Evolutionary conservation across 192 early-diverging fungal genomes (phyloP).

Genomic region (Kickxella alabastrina): DNA sequence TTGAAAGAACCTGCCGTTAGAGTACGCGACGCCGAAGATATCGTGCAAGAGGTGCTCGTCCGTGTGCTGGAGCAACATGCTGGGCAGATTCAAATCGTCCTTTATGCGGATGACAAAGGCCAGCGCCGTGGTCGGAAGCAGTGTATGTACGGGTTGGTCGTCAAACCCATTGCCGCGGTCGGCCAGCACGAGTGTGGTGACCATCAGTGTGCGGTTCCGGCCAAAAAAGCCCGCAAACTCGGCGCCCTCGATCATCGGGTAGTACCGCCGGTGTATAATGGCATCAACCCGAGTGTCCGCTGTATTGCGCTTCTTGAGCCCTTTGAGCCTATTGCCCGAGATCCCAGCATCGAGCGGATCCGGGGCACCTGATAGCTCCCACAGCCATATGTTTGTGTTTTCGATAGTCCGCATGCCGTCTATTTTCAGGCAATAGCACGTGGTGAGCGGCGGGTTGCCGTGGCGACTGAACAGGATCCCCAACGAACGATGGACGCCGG

Average conservation of each 20-base stretch:
- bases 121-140: conserved; percentile 30
- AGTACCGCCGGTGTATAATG: conserved; percentile 44
- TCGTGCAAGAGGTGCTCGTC: conserved; percentile 24
- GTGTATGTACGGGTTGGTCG: conserved; percentile 16
- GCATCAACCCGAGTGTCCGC: conserved; percentile 21
- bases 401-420: conserved; percentile 13
- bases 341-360: conserved; percentile 2
- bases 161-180: conserved; percentile 19
- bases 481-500: conserved; percentile 18
- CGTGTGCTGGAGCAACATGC: conserved; percentile 7
- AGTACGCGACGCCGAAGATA: conserved; percentile 31
- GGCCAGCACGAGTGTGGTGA: conserved; percentile 14
- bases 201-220: conserved; percentile 15
- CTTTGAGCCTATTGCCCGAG: background rate
- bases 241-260: conserved; percentile 29
- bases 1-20: conserved; percentile 7
- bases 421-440: conserved; percentile 21
- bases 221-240: conserved; percentile 43
- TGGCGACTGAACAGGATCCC: conserved; percentile 23
- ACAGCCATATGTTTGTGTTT: conserved; percentile 32
- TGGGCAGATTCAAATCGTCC: conserved; percentile 12
- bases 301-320: background rate
- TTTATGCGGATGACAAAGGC: conserved; percentile 39
- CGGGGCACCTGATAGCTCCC: conserved; percentile 34
- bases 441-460: conserved; percentile 9